Base-by-base conservation (phyloP, 768 basidiomycete genomes). In the Boletus bicolor region DNA sequence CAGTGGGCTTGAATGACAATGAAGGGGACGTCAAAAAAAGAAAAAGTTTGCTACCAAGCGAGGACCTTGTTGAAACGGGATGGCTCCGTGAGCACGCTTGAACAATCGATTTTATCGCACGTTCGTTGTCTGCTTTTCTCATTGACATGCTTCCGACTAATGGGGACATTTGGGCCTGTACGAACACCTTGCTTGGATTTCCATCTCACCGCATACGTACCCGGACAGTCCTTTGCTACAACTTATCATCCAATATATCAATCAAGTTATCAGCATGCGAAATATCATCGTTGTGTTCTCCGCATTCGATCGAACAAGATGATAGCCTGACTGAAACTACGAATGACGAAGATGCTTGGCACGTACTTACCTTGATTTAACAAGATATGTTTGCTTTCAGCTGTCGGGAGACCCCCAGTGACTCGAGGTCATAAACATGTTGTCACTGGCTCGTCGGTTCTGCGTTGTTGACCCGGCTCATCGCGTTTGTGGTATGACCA, bases 351-450 rank as follows among this genome's bases (percentile, higher is more conserved):
- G 10, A 46, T 7, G 24, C 35, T 6, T 0, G 6, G 4, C 6
- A 14, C 26, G 32, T 34, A 55, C 59, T 24, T 24, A 24, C 21
- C 53, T 55, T 61, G 24, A 61, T 53, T 6, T 24, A 55, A 43
- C 32, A 61, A 45, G n/a, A 61, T 46, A 43, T 44, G 32, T 11
- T 19, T 44, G 6, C 19, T 53, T 35, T 61, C 57, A 5, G 3
- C 26, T 2, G 41, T 34, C 10, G 49, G 28, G 10, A 34, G 24
- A 39, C 46, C 15, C 7, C 43, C 34, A 1, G 37, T 10, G 32
- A 59, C 6, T 32, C 48, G 26, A 54, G 57, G 37, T 59, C 59
- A 28, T 49, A 59, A 10, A n/a, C 34, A 15, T 24, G 21, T 24
- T 24, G 21, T 24, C 12, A 51, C 57, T 1, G 12, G 11, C 17